Percentiles rank a stretch among this genome's conserved stretches.
phyloP scores from a whole-genome alignment of 1,284 basidiomycete genomes.

The Naganishia liquefaciens region DNA sequence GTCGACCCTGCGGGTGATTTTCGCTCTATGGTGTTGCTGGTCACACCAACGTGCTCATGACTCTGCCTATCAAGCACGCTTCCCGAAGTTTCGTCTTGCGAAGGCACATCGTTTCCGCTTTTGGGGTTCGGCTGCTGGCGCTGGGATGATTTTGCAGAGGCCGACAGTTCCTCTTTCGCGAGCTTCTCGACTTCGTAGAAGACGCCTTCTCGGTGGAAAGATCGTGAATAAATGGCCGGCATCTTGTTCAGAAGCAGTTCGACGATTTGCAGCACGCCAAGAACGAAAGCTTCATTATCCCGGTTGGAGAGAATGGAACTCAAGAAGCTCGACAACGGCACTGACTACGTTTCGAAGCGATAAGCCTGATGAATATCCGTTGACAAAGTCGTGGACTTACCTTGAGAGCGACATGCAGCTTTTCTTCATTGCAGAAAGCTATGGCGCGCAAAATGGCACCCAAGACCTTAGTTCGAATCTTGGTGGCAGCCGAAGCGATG shows the following conservation, averaged over 20 bases:
- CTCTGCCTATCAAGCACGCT: background rate
- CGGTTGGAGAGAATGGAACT: conserved; percentile 88
- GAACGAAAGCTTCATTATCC: conserved; percentile 80
- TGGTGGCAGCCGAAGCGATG: conserved; percentile 82
- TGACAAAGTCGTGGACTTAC: conserved; percentile 56
- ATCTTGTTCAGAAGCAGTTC: conserved; percentile 82
- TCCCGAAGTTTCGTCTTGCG: background rate
- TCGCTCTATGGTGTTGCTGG: conserved; percentile 7
- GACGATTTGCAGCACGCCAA: conserved; percentile 83
- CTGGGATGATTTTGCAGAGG: conserved; percentile 59
- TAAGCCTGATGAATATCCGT: background rate
- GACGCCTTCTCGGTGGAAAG: conserved; percentile 88
- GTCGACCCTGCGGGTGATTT: conserved; percentile 50
- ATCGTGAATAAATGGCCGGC: conserved; percentile 76
- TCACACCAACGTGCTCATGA: background rate
- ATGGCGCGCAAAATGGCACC: conserved; percentile 83
- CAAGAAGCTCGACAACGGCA: conserved; percentile 87
- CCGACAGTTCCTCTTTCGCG: conserved; percentile 63
- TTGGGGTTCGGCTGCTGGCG: conserved; percentile 35
- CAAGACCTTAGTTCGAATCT: conserved; percentile 81
- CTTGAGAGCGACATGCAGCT: conserved; percentile 70
- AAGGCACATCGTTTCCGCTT: background rate
- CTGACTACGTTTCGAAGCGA: conserved; percentile 60
- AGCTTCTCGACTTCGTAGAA: conserved; percentile 84
- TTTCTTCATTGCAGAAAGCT: conserved; percentile 76